These are phyloP conservation scores for Tuber magnatum DNA, from an alignment of 495 filamentous ascomycete species.

Conservation along the genomic window DNA sequence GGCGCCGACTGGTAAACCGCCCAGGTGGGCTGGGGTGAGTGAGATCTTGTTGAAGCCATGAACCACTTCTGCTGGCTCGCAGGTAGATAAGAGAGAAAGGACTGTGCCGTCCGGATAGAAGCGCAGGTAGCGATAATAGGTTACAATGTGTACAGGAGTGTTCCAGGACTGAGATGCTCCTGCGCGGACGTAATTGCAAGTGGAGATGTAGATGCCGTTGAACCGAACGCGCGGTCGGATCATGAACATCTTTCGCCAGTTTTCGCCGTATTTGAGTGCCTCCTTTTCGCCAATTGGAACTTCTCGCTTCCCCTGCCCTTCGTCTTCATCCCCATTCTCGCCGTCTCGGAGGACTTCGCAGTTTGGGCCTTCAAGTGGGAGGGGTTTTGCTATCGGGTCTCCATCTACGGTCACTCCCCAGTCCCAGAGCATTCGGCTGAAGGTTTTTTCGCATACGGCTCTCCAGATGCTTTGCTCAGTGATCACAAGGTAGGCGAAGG, in stretches of 20 bases:
- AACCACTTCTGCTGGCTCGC: constrained; percentile 77
- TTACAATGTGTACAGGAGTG: constrained; percentile 88
- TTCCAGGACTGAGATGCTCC: constrained; percentile 56
- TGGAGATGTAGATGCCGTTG: constrained; percentile 90
- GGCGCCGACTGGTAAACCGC: constrained; percentile 43
- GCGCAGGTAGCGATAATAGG: constrained; percentile 92
- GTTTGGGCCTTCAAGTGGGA: constrained; percentile 11
- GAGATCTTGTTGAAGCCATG: constrained; percentile 53
- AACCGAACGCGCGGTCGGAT: constrained; percentile 79
- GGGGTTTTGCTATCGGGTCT: constrained; percentile 44
- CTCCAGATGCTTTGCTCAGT: constrained; percentile 90
- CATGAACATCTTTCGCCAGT: constrained; percentile 65
- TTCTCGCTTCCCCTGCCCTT: constrained; percentile 36
- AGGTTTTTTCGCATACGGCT: constrained; percentile 67
- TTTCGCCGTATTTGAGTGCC: constrained; percentile 44
- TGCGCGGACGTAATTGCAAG: constrained; percentile 84
- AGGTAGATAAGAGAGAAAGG: constrained; percentile 67
- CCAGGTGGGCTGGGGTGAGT: constrained; percentile 19
- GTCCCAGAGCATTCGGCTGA: constrained; percentile 70
- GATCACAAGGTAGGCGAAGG: constrained; percentile 72
- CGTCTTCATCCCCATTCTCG: constrained; percentile 22
- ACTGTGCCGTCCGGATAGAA: constrained; percentile 86
- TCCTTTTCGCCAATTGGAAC: constrained; percentile 45
- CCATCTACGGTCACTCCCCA: constrained; percentile 61
- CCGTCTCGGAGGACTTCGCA: constrained; percentile 7